A percentile compares a stretch with the other conserved stretches of the same genome.
These are phyloP conservation scores for Evernia prunastri DNA, from an alignment of 495 filamentous ascomycete species.

Conservation along the genomic window DNA sequence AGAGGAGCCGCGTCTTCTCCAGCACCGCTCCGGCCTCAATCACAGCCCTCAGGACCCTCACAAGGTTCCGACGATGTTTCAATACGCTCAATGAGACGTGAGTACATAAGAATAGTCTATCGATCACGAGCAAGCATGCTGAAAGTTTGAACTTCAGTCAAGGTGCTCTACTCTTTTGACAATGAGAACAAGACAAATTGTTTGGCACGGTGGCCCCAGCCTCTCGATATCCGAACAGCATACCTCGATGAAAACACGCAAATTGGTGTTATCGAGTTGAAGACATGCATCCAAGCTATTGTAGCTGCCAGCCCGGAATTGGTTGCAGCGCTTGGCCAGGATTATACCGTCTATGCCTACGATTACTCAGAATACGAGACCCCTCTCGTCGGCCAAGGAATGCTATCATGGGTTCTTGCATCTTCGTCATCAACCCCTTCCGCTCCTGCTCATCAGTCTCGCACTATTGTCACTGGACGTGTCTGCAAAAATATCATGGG, in stretches of 20 bases:
- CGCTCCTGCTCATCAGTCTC: slow-evolving; percentile 52
- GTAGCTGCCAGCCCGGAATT: slow-evolving; percentile 81
- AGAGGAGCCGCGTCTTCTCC: slow-evolving; percentile 25
- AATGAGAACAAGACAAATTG: slow-evolving; percentile 84
- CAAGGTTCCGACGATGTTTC: slow-evolving; percentile 46
- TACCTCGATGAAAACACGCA: slow-evolving; percentile 67
- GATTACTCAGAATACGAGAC: slow-evolving; percentile 93
- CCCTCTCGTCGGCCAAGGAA: slow-evolving; percentile 89
- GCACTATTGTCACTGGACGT: slow-evolving; percentile 80
- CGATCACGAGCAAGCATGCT: not conserved
- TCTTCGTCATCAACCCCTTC: slow-evolving; percentile 49
- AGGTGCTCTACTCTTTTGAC: slow-evolving; percentile 96
- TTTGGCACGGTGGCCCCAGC: slow-evolving; percentile 79
- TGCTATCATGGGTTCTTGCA: slow-evolving; percentile 82
- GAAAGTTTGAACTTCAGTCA: slow-evolving; percentile 49
- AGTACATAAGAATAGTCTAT: slow-evolving; percentile 21
- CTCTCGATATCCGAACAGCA: slow-evolving; percentile 72
- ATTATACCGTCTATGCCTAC: slow-evolving; percentile 94
- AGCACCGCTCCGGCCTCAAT: slow-evolving; percentile 11
- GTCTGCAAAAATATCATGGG: slow-evolving; percentile 79
- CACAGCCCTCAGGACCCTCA: slow-evolving; percentile 11
- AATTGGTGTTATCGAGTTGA: slow-evolving; percentile 86
- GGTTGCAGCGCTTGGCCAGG: slow-evolving; percentile 71
- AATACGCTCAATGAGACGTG: slow-evolving; percentile 51
- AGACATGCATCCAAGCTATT: slow-evolving; percentile 84